Evolutionary conservation across 352 stramenopile genomes (phyloP).

Genomic region (Globisporangium solare): DNA sequence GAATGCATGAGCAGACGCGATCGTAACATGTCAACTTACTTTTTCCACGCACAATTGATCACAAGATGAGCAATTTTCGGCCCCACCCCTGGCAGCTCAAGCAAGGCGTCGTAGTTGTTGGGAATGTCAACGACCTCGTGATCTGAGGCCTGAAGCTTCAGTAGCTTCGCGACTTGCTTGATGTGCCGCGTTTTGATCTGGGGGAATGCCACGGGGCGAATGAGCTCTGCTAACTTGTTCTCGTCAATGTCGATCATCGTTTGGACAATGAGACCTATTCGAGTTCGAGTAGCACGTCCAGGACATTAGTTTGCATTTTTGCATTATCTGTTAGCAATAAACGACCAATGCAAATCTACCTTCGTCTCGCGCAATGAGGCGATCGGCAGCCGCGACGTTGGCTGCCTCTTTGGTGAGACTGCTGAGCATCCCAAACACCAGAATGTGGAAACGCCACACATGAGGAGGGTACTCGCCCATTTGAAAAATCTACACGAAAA

Average conservation of each 20-base stretch:
- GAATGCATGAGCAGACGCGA: no score
- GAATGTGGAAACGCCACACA: slow-evolving; percentile 85
- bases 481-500: no score
- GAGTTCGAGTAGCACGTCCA: neutral
- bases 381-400: slow-evolving; percentile 56
- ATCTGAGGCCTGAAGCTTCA: slow-evolving; percentile 26
- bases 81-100: slow-evolving; percentile 90
- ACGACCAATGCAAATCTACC: slow-evolving; percentile 4
- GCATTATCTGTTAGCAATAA: no score
- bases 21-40: slow-evolving; percentile 25
- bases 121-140: slow-evolving; percentile 80
- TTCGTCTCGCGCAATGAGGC: slow-evolving; percentile 58
- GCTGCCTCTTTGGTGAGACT: slow-evolving; percentile 96
- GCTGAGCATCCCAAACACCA: slow-evolving; percentile 95
- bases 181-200: slow-evolving; percentile 96
- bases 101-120: slow-evolving; percentile 82
- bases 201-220: slow-evolving; percentile 92
- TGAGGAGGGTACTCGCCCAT: slow-evolving; percentile 26
- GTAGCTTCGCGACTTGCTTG: slow-evolving; percentile 61
- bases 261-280: slow-evolving; percentile 75
- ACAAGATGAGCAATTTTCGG: slow-evolving; percentile 95
- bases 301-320: neutral
- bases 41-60: slow-evolving; percentile 89
- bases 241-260: slow-evolving; percentile 82
- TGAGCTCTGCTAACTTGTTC: slow-evolving; percentile 81